Evolutionary conservation across 306 rosid genomes (phyloP).

Genomic region (Arachis hypogaea): DNA sequence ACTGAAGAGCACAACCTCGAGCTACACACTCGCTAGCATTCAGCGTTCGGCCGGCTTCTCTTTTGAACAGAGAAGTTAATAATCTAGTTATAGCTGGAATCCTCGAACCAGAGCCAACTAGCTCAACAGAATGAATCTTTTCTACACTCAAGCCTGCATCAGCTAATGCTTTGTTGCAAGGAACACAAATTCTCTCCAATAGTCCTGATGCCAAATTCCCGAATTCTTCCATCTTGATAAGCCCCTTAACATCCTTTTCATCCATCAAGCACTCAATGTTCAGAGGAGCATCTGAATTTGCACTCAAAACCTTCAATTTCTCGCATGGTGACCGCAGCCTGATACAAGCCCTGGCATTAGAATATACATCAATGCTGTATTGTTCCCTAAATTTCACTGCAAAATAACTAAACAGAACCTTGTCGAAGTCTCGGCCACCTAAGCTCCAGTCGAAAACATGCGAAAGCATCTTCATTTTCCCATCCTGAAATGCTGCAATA

Average conservation of each 20-base stretch:
- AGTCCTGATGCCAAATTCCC: constrained; percentile 74
- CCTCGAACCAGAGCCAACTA: constrained; percentile 95
- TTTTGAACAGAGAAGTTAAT: constrained; percentile 68
- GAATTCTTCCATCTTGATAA: constrained; percentile 88
- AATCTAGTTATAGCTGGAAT: constrained; percentile 74
- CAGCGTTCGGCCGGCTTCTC: constrained; percentile 74
- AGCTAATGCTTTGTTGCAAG: constrained; percentile 78
- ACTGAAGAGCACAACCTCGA: constrained; percentile 95
- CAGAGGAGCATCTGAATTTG: constrained; percentile 82
- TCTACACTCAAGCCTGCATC: constrained; percentile 71
- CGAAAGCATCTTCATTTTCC: constrained; percentile 69
- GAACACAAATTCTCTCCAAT: constrained; percentile 68
- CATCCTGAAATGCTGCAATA: constrained; percentile 66
- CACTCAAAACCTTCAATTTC: constrained; percentile 90
- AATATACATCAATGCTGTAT: constrained; percentile 67
- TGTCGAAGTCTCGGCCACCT: constrained; percentile 91
- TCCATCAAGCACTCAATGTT: constrained; percentile 96
- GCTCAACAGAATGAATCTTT: constrained; percentile 74
- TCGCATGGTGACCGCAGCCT: constrained; percentile 82
- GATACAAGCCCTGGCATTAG: constrained; percentile 69
- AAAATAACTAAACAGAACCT: constrained; percentile 74
- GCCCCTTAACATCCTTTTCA: constrained; percentile 92
- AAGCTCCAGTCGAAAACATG: constrained; percentile 71
- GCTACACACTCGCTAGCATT: constrained; percentile 99
- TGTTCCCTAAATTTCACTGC: constrained; percentile 64